phyloP scores from a whole-genome alignment of 495 filamentous ascomycete genomes.

The Penicillium egyptiacum region DNA sequence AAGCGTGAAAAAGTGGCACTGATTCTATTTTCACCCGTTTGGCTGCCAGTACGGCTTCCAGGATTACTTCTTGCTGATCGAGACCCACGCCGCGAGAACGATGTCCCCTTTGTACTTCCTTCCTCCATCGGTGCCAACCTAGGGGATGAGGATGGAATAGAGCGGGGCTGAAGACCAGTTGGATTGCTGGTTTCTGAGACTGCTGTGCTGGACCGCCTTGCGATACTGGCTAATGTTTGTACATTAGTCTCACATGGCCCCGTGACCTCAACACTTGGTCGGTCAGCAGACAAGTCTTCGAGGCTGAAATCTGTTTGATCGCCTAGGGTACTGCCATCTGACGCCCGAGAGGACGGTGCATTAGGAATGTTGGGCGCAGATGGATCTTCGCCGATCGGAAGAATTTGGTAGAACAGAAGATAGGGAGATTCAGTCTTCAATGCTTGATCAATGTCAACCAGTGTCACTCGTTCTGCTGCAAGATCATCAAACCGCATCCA shows the following conservation, averaged over 20 bases:
- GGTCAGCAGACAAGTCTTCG: conserved; percentile 29
- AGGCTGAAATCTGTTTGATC: conserved; percentile 6
- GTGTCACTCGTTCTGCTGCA: conserved; percentile 63
- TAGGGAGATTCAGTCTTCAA: conserved; percentile 88
- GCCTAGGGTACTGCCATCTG: conserved; percentile 17
- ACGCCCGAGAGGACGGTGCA: conserved; percentile 58
- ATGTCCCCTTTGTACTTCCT: conserved; percentile 53
- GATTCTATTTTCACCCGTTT: conserved; percentile 65
- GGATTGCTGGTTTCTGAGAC: conserved; percentile 37
- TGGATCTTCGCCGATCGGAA: conserved; percentile 74
- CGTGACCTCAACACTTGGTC: conserved; percentile 48
- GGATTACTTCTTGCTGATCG: conserved; percentile 53
- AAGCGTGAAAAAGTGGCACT: conserved; percentile 67
- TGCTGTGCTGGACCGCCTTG: conserved; percentile 27
- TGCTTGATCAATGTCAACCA: conserved; percentile 74
- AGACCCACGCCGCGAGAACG: conserved; percentile 59
- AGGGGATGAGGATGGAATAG: conserved; percentile 48
- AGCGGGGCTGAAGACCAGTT: conserved; percentile 40
- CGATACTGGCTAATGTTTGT: conserved; percentile 5
- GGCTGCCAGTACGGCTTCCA: conserved; percentile 67
- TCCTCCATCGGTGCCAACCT: conserved; percentile 44
- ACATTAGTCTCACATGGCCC: conserved; percentile 24
- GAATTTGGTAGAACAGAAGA: conserved; percentile 90
- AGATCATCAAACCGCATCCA: conserved; percentile 95
- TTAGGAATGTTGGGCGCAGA: conserved; percentile 52